Base-by-base conservation (phyloP, 768 basidiomycete species). In the Mycena haematopus region DNA sequence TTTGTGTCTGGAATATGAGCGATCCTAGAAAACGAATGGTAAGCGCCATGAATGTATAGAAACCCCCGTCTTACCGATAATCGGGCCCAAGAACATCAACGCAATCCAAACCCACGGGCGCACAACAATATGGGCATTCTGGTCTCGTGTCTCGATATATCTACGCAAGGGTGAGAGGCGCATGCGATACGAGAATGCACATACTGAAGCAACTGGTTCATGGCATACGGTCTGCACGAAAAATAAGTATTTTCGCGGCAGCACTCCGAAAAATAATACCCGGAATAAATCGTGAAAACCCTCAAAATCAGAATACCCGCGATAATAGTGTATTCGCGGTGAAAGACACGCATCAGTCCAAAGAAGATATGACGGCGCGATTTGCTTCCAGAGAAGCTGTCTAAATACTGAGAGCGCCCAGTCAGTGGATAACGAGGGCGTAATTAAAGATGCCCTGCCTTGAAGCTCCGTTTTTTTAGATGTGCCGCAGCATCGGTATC, bases 71-170 rank as follows among this genome's bases (percentile, higher is more conserved):
- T 17, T 47, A 29, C 75, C 75, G 11, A 81, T 0, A 5, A 78
- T 69, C 14, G 85, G 83, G 14, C 84, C 85, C 6, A 82, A 50
- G 63, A 86, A 81, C 14, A 87, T 75, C 69, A 76, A 75, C 0
- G 74, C 33, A 15, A 91, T 82, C 89, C 90, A 92, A 8, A 91
- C 82, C 84, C 89, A 90, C 1, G 90, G 90, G 36, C 81, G 80
- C 31, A 88, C 68, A 0, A 85, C 68, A 0, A 85, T 15, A 0
- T 31, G 79, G n/a, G 71, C 78, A 56, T 78, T 70, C 17, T 76
- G 72, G 0, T 71, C 57, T n/a, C 22, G 45, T 13, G 47, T 80
- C 73, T 90, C 88, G 29, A 92, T 73, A 66, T 89, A 87, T 35
- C 83, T 87, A 55, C 7, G 21, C 35, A 42, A 40, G 17, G 15